A percentile compares a stretch with the other conserved stretches of the same genome.
These are phyloP conservation scores for Pseudoneurospora amorphoporcata DNA, from an alignment of 495 filamentous ascomycete genomes.

Conservation along the genomic window DNA sequence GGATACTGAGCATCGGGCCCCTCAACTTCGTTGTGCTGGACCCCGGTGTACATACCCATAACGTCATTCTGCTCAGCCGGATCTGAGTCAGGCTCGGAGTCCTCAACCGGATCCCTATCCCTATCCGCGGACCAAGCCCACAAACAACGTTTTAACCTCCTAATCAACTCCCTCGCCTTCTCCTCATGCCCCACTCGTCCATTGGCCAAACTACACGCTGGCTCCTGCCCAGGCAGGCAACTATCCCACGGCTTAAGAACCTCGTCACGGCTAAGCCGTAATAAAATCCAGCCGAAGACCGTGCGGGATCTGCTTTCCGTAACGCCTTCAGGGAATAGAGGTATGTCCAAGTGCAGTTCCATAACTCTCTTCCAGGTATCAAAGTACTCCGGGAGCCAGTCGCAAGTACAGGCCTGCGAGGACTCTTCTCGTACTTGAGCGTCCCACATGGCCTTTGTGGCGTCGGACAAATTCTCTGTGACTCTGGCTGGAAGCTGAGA, in stretches of 20 bases:
- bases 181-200: not conserved
- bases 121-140: not conserved
- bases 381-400: not conserved
- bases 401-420: not conserved
- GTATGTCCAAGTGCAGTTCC: not conserved
- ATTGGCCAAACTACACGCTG: not conserved
- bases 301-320: not conserved
- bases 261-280: not conserved
- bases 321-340: not conserved
- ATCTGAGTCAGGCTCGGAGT: not conserved
- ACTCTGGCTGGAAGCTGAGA: not conserved
- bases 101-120: not conserved
- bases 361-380: not conserved
- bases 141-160: not conserved
- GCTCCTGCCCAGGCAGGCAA: not conserved
- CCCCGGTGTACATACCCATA: not conserved
- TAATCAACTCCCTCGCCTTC: not conserved
- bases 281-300: not conserved
- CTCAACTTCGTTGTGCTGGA: not conserved
- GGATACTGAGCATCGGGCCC: not conserved
- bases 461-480: not conserved
- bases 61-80: not conserved
- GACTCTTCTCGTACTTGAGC: not conserved
- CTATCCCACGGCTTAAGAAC: not conserved
- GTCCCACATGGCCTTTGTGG: not conserved